Conservation (phyloP, 1,284 basidiomycete species). For the Ganoderma multipileum region DNA sequence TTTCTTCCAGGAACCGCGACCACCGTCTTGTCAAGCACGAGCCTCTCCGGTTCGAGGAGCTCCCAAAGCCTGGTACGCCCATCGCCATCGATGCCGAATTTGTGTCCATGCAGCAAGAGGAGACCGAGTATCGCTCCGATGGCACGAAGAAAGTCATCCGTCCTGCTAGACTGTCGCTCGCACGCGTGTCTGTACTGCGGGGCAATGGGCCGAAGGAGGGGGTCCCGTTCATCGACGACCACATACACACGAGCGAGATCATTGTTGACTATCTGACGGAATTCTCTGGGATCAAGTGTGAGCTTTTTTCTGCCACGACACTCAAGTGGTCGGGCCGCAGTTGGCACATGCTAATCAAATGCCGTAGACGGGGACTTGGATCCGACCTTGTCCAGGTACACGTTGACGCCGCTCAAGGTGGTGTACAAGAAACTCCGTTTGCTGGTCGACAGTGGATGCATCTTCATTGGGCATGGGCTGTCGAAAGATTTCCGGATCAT, state of each 20-base stretch:
- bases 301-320: conserved; percentile 34
- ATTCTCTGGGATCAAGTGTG: conserved; percentile 94
- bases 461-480: conserved; percentile 98
- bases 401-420: conserved; percentile 92
- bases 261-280: conserved; percentile 98
- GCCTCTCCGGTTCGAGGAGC: conserved; percentile 74
- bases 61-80: conserved; percentile 86
- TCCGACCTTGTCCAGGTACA: conserved; percentile 82
- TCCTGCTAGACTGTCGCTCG: conserved; percentile 90
- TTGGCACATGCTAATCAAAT: background rate
- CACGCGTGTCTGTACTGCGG: conserved; percentile 93
- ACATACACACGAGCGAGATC: conserved; percentile 94
- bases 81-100: conserved; percentile 99
- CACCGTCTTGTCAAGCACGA: conserved; percentile 79
- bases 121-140: conserved; percentile 94
- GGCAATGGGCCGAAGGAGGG: conserved; percentile 84
- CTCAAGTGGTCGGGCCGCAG: background rate
- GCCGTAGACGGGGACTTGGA: conserved; percentile 90
- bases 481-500: conserved; percentile 99
- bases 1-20: conserved; percentile 73
- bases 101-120: conserved; percentile 97
- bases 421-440: conserved; percentile 98
- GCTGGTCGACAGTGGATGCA: conserved; percentile 93
- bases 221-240: conserved; percentile 96
- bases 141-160: conserved; percentile 93